These are phyloP conservation scores for Miscanthus sacchariflorus DNA, from an alignment of 202 grass and related monocot genomes.

Conservation along the genomic window DNA sequence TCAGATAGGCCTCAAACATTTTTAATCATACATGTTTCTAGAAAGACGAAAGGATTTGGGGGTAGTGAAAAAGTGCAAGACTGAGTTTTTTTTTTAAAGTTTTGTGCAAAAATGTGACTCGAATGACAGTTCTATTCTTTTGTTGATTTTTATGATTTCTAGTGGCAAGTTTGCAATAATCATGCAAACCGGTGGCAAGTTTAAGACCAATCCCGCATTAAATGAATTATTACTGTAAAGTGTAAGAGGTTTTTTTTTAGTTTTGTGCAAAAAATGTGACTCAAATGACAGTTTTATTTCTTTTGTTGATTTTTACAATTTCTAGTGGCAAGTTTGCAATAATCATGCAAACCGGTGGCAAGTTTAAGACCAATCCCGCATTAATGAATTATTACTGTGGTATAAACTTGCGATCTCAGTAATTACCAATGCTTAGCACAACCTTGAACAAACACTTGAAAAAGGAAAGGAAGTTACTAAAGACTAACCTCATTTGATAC, in stretches of 20 bases:
- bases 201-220: background rate
- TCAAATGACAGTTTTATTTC: background rate
- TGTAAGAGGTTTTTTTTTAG: background rate
- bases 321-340: background rate
- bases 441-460: constrained; percentile 24
- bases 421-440: constrained; percentile 17
- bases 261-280: background rate
- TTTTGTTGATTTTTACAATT: background rate
- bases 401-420: background rate
- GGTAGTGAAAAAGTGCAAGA: background rate
- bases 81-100: background rate
- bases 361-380: background rate
- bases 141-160: background rate
- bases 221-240: background rate
- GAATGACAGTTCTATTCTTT: background rate
- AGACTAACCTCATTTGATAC: constrained; percentile 93
- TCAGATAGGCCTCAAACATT: background rate
- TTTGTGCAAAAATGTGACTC: background rate
- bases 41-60: background rate
- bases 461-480: constrained; percentile 3
- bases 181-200: background rate
- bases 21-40: background rate
- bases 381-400: background rate
- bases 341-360: background rate
- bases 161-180: background rate